Evolutionary conservation across 768 basidiomycete genomes (phyloP).

Genomic region (Sarcodon aspratus): DNA sequence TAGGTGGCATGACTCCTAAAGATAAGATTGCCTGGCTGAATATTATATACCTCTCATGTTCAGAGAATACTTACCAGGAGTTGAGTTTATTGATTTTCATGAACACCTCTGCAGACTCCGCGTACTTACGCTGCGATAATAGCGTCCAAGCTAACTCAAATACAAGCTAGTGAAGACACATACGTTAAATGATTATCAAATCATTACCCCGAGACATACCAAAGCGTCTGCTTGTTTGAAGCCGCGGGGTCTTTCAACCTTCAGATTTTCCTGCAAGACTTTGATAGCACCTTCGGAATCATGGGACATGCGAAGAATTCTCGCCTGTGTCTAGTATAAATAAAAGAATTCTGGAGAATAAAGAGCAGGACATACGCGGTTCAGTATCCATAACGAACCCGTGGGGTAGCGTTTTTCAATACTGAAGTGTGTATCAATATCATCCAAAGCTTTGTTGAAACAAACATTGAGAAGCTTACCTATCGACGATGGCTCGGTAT

Average conservation of each 20-base stretch:
- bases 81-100: slow-evolving; percentile 55
- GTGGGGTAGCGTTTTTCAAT: slow-evolving; percentile 47
- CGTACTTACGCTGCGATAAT: slow-evolving; percentile 49
- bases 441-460: neutral
- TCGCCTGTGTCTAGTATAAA: slow-evolving; percentile 33
- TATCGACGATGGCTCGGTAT: slow-evolving; percentile 54
- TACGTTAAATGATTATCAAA: neutral
- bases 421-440: slow-evolving; percentile 17
- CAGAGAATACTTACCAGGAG: slow-evolving; percentile 39
- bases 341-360: neutral
- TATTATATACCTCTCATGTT: neutral
- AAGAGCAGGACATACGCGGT: slow-evolving; percentile 31
- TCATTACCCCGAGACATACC: slow-evolving; percentile 20
- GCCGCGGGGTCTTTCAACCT: slow-evolving; percentile 35
- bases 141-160: slow-evolving; percentile 77
- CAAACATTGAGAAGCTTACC: slow-evolving; percentile 22
- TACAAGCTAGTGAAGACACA: slow-evolving; percentile 33
- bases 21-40: neutral
- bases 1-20: slow-evolving; percentile 71
- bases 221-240: slow-evolving; percentile 69
- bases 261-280: slow-evolving; percentile 47
- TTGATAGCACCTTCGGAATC: slow-evolving; percentile 56
- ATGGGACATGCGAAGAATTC: slow-evolving; percentile 60
- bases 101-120: slow-evolving; percentile 59
- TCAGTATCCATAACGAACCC: slow-evolving; percentile 66